Base-by-base conservation (phyloP, 805 yeast genomes). In the Tetrapisispora pingtungensis region DNA sequence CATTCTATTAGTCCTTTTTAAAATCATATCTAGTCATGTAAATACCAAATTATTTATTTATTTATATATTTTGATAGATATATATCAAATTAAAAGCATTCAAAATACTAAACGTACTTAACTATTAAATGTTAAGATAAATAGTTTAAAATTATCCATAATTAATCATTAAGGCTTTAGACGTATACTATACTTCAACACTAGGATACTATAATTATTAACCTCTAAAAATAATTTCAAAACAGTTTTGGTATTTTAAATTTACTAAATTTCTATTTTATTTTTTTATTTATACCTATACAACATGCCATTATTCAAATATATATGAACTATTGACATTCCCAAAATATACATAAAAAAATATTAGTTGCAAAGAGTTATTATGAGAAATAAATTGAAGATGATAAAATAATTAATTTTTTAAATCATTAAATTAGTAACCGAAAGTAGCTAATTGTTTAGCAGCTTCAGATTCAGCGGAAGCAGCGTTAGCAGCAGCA, bases 401-500 rank as follows among this genome's bases (percentile, higher is more conserved):
- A 27, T 36, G 36, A 34, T 32, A 50, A 47, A 42, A 46, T 42
- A 33, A 37, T 46, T 39, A 43, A 41, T 47, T 44, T 49, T 42
- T 46, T 45, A 46, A 45, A 49, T 56, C 52, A 53, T 57, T 55
- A 50, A 50, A 69, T 67, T 90, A 93, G 84, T 93, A 93, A 77
- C 99, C 99, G 66, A 93, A 76, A 68, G 94, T 74, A 72, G 97
- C 95, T 71, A 93, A 85, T 78, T 89, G 78, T 77, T 86, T 75
- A 65, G 95, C 81, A 69, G 79, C 95, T 66, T 86, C 93, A 62
- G 95, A 75, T 69, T 81, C 87, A 69, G 93, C 90, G 71, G 84
- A 81, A 57, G 93, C 69, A 66, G 87, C 81, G 70, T 77, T 74
- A 67, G 96, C 97, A 68, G 89, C 80, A 59, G 76, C 74, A 63